These are phyloP conservation scores for Pythium rhizo-oryzae DNA, from an alignment of 352 stramenopile genomes.

Conservation along the genomic window DNA sequence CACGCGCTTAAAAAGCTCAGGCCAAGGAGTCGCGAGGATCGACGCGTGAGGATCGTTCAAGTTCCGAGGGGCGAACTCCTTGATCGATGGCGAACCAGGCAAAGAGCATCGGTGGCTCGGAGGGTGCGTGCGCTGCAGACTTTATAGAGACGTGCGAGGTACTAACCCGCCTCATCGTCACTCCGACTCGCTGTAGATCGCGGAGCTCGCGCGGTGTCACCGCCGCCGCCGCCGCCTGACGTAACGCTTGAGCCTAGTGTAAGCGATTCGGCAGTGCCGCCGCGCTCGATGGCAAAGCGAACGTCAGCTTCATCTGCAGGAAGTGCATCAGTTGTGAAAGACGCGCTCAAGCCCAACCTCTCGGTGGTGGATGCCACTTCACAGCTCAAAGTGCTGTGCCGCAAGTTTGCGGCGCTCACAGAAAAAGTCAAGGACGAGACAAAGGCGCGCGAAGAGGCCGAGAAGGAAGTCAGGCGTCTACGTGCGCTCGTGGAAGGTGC, in stretches of 20 bases:
- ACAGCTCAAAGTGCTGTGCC: slow-evolving; percentile 79
- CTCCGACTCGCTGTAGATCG: not conserved
- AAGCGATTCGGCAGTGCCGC: not conserved
- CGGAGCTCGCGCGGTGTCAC: too few relatives aligned
- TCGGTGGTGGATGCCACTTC: slow-evolving; percentile 68
- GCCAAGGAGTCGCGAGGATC: too few relatives aligned
- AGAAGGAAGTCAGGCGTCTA: slow-evolving; percentile 73
- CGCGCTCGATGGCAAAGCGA: not conserved
- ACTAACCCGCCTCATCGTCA: too few relatives aligned
- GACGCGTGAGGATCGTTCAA: slow-evolving; percentile 17
- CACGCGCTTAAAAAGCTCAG: too few relatives aligned
- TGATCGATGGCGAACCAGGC: not conserved
- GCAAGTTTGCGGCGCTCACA: slow-evolving; percentile 80
- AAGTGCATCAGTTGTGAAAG: slow-evolving; percentile 49
- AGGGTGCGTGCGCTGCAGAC: not conserved
- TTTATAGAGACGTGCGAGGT: not conserved
- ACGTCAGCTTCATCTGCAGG: slow-evolving; percentile 27
- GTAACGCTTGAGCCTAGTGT: not conserved
- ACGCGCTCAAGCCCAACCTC: slow-evolving; percentile 60
- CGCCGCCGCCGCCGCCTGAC: not conserved
- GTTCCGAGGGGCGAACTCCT: too few relatives aligned
- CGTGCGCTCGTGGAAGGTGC: slow-evolving; percentile 60
- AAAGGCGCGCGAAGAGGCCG: slow-evolving; percentile 66
- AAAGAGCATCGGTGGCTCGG: not conserved
- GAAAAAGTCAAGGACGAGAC: slow-evolving; percentile 90